Base-by-base conservation (phyloP, 495 filamentous ascomycete genomes). In the Zalerion maritima region DNA sequence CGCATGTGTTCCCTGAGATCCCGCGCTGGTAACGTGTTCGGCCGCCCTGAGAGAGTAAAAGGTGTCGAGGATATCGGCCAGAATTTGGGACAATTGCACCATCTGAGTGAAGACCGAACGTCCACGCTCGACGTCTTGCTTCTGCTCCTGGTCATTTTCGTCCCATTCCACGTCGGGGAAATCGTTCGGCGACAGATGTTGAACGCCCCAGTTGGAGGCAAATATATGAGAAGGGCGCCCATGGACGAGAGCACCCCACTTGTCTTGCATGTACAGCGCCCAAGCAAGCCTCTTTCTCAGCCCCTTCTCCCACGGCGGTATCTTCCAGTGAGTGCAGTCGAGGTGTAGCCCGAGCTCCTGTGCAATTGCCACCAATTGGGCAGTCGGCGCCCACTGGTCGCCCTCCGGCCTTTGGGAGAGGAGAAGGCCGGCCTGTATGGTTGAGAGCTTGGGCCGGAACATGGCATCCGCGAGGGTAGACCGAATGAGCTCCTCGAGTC, bases 181-280 rank as follows among this genome's bases (percentile, higher is more conserved):
- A 49, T 92, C 83, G 14, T 69, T 65, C 16, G 65, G 58, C 10
- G 61, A 66, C 22, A 89, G 57, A 10, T 67, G 55, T 34, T 71
- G 69, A 6, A 92, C 84, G 13, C 75, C 81, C 83, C 82, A 92
- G 49, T 92, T 84, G 21, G 75, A 69, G 21, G 65, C 57, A 32
- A 77, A 77, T 40, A 85, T 83, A 45, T 85, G 84, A 6, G 82
- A 83, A 2, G 85, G 85, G 6, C 82, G 73, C 14, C 85, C 83
- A 41, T 85, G 73, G 14, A 85, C 72, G n/a, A 94, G 56, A 15
- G 80, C 77, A 21, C 78, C 78, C 84, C 85, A 94, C 57, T 89
- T 92, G 44, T 94, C 85, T 45, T 91, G 79, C 73, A 84, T 81
- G 45, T 82, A 94, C 35, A 94, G 57, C 2, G 81, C 85, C 83